Conservation (phyloP, 2,329 filamentous ascomycete species). For the Xylaria sp. region DNA sequence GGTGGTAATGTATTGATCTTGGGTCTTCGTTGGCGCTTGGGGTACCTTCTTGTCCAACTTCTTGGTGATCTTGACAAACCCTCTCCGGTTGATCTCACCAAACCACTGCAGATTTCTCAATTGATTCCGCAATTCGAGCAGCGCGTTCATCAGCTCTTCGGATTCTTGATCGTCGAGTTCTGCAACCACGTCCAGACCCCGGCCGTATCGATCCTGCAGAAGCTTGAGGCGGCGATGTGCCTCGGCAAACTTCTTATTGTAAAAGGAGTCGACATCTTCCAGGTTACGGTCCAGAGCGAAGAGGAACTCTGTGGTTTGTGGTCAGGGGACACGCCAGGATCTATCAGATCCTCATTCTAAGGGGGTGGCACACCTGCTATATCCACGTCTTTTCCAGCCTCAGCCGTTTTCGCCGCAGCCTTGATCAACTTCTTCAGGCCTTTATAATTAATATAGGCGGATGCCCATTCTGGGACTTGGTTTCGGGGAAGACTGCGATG, state of each 20-base stretch:
- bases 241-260: slow-evolving; percentile 94
- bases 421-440: slow-evolving; percentile 96
- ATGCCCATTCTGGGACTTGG: slow-evolving; percentile 88
- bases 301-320: slow-evolving; percentile 81
- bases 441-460: slow-evolving; percentile 89
- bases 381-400: slow-evolving; percentile 81
- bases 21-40: slow-evolving; percentile 72
- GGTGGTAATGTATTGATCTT: slow-evolving; percentile 86
- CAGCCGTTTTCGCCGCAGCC: slow-evolving; percentile 72
- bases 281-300: slow-evolving; percentile 96
- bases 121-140: slow-evolving; percentile 88
- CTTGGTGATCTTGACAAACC: slow-evolving; percentile 98
- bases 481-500: slow-evolving; percentile 75
- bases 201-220: slow-evolving; percentile 87
- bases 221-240: slow-evolving; percentile 85
- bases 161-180: slow-evolving; percentile 87
- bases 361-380: slow-evolving; percentile 79
- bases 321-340: slow-evolving; percentile 54
- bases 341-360: slow-evolving; percentile 48
- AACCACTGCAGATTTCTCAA: slow-evolving; percentile 97
- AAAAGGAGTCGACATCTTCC: slow-evolving; percentile 95
- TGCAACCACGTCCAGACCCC: slow-evolving; percentile 73
- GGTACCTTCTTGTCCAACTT: slow-evolving; percentile 96
- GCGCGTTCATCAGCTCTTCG: slow-evolving; percentile 88
- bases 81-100: slow-evolving; percentile 92